These are phyloP conservation scores for Phytopythium ostracodes DNA, from an alignment of 352 stramenopile species.

Conservation along the genomic window DNA sequence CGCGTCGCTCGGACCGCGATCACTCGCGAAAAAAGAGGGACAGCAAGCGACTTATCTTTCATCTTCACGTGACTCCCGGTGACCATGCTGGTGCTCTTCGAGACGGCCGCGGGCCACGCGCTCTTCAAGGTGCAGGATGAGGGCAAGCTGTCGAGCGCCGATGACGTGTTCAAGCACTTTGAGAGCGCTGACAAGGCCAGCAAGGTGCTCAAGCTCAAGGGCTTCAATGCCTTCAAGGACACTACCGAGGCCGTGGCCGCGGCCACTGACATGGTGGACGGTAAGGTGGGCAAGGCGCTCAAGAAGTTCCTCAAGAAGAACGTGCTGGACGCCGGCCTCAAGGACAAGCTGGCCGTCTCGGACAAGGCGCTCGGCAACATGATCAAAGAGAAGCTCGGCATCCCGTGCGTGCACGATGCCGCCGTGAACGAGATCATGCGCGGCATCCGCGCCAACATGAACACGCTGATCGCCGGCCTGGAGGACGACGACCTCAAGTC, in stretches of 20 bases:
- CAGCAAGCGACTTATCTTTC: not conserved
- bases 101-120: conserved; percentile 98
- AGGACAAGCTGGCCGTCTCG: conserved; percentile 95
- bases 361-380: conserved; percentile 95
- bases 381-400: conserved; percentile 99
- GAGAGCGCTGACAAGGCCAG: conserved; percentile 87
- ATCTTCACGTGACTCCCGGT: not conserved
- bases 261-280: conserved; percentile 96
- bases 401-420: conserved; percentile 89
- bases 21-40: conserved; percentile 26
- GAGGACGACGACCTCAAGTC: conserved; percentile 89
- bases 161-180: conserved; percentile 93
- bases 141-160: conserved; percentile 86
- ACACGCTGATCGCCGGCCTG: conserved; percentile 90
- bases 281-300: conserved; percentile 96
- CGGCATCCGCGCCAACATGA: conserved; percentile 96
- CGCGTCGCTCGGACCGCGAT: conserved; percentile 1
- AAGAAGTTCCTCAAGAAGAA: conserved; percentile 99
- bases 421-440: conserved; percentile 96
- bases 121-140: conserved; percentile 99
- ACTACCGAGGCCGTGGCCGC: conserved; percentile 98
- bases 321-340: conserved; percentile 91
- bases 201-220: conserved; percentile 93
- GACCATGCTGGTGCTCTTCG: conserved; percentile 98
- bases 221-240: conserved; percentile 99